A percentile compares a stretch with the other conserved stretches of the same genome.
These are phyloP conservation scores for Stemphylium vesicarium DNA, from an alignment of 2,329 filamentous ascomycete species.

Conservation along the genomic window DNA sequence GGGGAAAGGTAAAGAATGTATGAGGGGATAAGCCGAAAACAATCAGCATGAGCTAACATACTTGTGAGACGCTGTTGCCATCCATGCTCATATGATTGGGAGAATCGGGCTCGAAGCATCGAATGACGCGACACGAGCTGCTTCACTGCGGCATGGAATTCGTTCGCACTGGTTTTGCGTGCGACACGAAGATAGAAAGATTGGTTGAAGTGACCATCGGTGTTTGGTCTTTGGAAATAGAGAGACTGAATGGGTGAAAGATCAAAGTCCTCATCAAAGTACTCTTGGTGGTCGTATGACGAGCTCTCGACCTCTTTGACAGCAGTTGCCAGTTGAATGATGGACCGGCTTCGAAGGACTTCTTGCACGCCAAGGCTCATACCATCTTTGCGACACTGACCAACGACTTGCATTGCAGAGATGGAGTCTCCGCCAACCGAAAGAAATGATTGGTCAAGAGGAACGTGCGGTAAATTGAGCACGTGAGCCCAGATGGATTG, in stretches of 20 bases:
- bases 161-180: slow-evolving; percentile 25
- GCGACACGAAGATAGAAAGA: slow-evolving; percentile 43
- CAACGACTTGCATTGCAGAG: slow-evolving; percentile 58
- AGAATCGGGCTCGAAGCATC: slow-evolving; percentile 44
- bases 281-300: slow-evolving; percentile 29
- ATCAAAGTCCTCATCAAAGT: slow-evolving; percentile 38
- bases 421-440: slow-evolving; percentile 58
- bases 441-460: slow-evolving; percentile 48
- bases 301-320: slow-evolving; percentile 28
- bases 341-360: slow-evolving; percentile 56
- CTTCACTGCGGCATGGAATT: slow-evolving; percentile 35
- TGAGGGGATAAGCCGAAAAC: not conserved
- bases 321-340: slow-evolving; percentile 40
- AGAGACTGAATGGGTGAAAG: slow-evolving; percentile 43
- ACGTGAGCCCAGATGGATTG: slow-evolving; percentile 41
- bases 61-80: slow-evolving; percentile 45
- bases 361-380: slow-evolving; percentile 57
- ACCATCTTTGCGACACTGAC: slow-evolving; percentile 54
- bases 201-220: slow-evolving; percentile 45
- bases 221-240: slow-evolving; percentile 41
- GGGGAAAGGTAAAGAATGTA: rapidly evolving
- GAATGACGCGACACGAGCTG: slow-evolving; percentile 39
- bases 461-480: slow-evolving; percentile 37
- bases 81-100: slow-evolving; percentile 24
- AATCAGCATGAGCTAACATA: slow-evolving; percentile 5